Evolutionary conservation across 495 filamentous ascomycete genomes (phyloP).

Genomic region (Aspergillus nidulans): DNA sequence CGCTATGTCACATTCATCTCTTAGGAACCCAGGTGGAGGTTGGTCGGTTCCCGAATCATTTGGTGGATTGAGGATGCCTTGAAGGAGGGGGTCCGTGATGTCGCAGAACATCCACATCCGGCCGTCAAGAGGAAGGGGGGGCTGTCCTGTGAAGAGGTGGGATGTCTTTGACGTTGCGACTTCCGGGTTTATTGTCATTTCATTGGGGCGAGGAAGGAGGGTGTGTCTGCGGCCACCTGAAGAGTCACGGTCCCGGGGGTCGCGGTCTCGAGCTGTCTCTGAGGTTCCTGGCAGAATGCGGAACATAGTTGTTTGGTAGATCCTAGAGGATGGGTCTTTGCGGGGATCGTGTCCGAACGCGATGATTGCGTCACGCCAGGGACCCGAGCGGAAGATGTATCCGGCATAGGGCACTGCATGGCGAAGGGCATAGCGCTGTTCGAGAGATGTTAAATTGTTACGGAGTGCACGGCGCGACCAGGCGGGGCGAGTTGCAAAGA

Average conservation of each 20-base stretch:
- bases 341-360: conserved; percentile 84
- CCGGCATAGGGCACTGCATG: conserved; percentile 69
- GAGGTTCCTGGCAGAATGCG: conserved; percentile 52
- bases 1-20: conserved; percentile 50
- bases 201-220: conserved; percentile 18
- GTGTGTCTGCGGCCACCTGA: conserved; percentile 50
- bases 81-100: conserved; percentile 71
- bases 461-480: conserved; percentile 78
- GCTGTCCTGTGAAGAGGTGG: conserved; percentile 78
- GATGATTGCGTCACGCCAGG: conserved; percentile 84
- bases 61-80: conserved; percentile 21
- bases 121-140: conserved; percentile 61
- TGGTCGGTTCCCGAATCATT: conserved; percentile 3
- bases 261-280: conserved; percentile 53
- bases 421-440: conserved; percentile 56
- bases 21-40: conserved; percentile 22
- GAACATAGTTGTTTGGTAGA: conserved; percentile 88
- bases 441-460: conserved; percentile 50
- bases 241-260: conserved; percentile 59
- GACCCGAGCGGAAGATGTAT: conserved; percentile 85
- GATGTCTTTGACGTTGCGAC: conserved; percentile 13
- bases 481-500: conserved; percentile 71
- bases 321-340: conserved; percentile 62
- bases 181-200: conserved; percentile 11
- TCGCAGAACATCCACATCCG: conserved; percentile 93